These are phyloP conservation scores for Moniliella sp. DNA, from an alignment of 1,284 basidiomycete genomes.

Conservation along the genomic window DNA sequence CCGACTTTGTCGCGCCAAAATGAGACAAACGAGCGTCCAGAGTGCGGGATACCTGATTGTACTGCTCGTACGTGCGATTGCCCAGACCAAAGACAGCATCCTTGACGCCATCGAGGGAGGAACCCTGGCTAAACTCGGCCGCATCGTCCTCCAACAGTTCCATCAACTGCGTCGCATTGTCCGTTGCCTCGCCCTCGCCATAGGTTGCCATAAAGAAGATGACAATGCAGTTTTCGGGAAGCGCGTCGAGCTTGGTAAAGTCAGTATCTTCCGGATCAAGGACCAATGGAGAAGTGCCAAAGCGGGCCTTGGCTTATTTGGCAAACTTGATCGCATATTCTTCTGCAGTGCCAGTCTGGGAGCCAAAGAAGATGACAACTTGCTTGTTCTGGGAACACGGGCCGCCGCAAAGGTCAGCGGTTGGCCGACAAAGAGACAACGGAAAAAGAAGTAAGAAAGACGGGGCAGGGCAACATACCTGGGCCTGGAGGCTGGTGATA, in stretches of 20 bases:
- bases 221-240: slow-evolving; percentile 63
- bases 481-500: slow-evolving; percentile 15
- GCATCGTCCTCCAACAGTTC: slow-evolving; percentile 68
- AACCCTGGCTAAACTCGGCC: slow-evolving; percentile 65
- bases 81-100: slow-evolving; percentile 87
- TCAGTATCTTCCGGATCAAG: slow-evolving; percentile 45
- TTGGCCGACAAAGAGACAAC: no score
- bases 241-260: slow-evolving; percentile 74
- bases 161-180: slow-evolving; percentile 86
- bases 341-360: slow-evolving; percentile 32
- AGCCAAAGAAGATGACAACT: slow-evolving; percentile 30
- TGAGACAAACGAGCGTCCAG: slow-evolving; percentile 53
- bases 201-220: slow-evolving; percentile 95
- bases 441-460: neutral
- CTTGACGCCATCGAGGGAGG: slow-evolving; percentile 61
- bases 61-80: slow-evolving; percentile 61
- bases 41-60: slow-evolving; percentile 65
- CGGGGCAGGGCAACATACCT: slow-evolving; percentile 2
- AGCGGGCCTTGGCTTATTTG: slow-evolving; percentile 30
- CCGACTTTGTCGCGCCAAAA: slow-evolving; percentile 74
- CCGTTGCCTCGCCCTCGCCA: slow-evolving; percentile 93
- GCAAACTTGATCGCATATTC: slow-evolving; percentile 31
- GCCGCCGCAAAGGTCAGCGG: no score
- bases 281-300: slow-evolving; percentile 29
- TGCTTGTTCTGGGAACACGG: slow-evolving; percentile 21